Evolutionary conservation across 805 yeast species (phyloP).

Genomic region (Yarrowia sp.): DNA sequence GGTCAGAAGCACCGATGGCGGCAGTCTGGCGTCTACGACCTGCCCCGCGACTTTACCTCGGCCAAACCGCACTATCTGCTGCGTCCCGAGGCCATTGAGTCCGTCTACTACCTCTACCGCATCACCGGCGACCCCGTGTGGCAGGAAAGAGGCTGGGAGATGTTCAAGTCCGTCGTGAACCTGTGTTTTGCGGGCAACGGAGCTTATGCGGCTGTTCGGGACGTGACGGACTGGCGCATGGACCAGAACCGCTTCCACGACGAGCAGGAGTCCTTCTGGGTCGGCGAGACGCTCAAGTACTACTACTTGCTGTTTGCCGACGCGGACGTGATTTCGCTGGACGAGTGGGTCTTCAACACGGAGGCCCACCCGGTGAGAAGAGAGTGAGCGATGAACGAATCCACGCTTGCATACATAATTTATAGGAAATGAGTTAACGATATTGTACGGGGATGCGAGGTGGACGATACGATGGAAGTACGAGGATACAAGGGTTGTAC

Average conservation of each 20-base stretch:
- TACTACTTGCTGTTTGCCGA: slow-evolving; percentile 51
- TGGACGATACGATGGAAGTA: no score
- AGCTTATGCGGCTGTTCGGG: slow-evolving; percentile 43
- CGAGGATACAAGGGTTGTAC: no score
- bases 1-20: slow-evolving; percentile 34
- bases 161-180: slow-evolving; percentile 43
- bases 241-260: slow-evolving; percentile 37
- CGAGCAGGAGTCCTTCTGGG: slow-evolving; percentile 52
- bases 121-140: slow-evolving; percentile 59
- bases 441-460: no score
- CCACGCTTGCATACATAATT: not conserved
- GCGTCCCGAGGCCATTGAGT: slow-evolving; percentile 62
- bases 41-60: slow-evolving; percentile 30
- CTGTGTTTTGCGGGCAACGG: slow-evolving; percentile 29
- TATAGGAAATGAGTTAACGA: not conserved
- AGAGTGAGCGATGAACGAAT: not conserved
- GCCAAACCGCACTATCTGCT: slow-evolving; percentile 45
- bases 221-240: slow-evolving; percentile 39
- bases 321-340: slow-evolving; percentile 45
- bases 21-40: slow-evolving; percentile 32
- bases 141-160: slow-evolving; percentile 54
- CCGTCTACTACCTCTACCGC: slow-evolving; percentile 57
- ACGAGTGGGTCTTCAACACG: slow-evolving; percentile 57
- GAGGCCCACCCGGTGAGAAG: slow-evolving; percentile 57
- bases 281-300: slow-evolving; percentile 59